phyloP scores from a whole-genome alignment of 805 yeast genomes.

The Isabelozyma pseudorhagii region DNA sequence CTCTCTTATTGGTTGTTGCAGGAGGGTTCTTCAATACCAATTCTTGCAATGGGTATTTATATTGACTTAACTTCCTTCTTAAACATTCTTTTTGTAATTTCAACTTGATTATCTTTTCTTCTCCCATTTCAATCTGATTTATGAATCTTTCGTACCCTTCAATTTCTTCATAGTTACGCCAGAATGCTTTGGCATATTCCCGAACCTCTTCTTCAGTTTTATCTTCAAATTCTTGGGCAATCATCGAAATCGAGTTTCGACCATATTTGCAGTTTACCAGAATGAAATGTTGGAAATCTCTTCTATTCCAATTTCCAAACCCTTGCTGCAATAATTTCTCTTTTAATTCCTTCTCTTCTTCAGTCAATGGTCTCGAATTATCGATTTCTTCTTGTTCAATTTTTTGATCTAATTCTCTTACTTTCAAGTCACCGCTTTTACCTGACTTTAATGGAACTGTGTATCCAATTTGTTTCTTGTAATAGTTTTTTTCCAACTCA shows the following conservation, averaged over 20 bases:
- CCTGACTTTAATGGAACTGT: constrained; percentile 63
- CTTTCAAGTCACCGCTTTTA: constrained; percentile 29
- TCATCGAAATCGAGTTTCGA: constrained; percentile 64
- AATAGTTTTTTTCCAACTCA: constrained; percentile 78
- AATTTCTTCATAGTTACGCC: constrained; percentile 73
- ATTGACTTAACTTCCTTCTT: constrained; percentile 68
- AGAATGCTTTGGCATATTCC: constrained; percentile 74
- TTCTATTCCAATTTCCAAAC: constrained; percentile 77
- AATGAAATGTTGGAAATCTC: constrained; percentile 84
- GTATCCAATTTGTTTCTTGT: constrained; percentile 64
- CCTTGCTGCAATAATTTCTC: constrained; percentile 62
- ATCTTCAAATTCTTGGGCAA: constrained; percentile 77
- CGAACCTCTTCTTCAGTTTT: constrained; percentile 78
- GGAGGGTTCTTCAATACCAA: constrained; percentile 71
- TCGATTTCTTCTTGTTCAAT: constrained; percentile 71
- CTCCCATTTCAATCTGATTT: constrained; percentile 82
- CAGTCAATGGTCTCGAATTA: constrained; percentile 76
- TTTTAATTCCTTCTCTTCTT: constrained; percentile 70
- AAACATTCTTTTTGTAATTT: constrained; percentile 76
- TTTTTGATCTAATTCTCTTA: constrained; percentile 42
- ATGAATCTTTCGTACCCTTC: constrained; percentile 88
- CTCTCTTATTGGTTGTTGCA: constrained; percentile 54
- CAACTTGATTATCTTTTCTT: constrained; percentile 66
- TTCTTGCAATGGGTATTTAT: constrained; percentile 77
- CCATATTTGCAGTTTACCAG: constrained; percentile 76